Evolutionary conservation across 139 green algal genomes (phyloP).

Genomic region (Astrephomene gubernaculifera): DNA sequence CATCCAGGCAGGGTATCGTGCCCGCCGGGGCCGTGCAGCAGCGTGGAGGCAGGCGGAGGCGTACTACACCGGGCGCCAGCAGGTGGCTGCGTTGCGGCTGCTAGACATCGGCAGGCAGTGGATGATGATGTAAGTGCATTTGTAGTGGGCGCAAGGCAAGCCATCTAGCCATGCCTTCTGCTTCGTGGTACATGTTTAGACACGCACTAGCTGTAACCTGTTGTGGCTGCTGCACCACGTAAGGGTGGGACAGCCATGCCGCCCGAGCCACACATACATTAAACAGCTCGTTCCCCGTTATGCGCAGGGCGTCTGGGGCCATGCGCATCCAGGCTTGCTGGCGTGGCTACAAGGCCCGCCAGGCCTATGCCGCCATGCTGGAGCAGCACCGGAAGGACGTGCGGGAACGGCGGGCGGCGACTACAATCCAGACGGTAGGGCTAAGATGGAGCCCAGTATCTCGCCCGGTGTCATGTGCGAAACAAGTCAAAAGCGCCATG

Average conservation of each 20-base stretch:
- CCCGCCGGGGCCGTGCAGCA: slow-evolving; percentile 14
- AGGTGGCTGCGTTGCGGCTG: neutral
- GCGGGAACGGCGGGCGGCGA: slow-evolving; percentile 11
- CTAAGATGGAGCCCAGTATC: neutral
- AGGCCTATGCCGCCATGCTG: slow-evolving; percentile 29
- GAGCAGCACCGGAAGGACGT: neutral
- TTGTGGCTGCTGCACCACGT: no score
- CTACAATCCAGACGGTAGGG: slow-evolving; percentile 54
- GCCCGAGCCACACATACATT: no score
- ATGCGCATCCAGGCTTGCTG: slow-evolving; percentile 65
- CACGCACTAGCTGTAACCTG: no score
- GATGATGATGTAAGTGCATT: slow-evolving; percentile 17
- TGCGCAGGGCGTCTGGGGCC: slow-evolving; percentile 34
- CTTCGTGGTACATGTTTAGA: no score
- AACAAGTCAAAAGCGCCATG: neutral
- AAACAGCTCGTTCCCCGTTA: no score
- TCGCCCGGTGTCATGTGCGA: no score
- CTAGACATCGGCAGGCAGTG: slow-evolving; percentile 33
- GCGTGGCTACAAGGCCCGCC: slow-evolving; percentile 47
- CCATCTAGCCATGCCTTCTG: no score
- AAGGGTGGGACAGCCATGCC: no score
- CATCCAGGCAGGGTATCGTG: slow-evolving; percentile 14
- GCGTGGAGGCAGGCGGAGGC: slow-evolving; percentile 1
- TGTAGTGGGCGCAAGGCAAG: no score
- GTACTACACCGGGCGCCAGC: neutral